Percentiles rank a stretch among this genome's conserved stretches.
Evolutionary conservation across 2,329 filamentous ascomycete genomes (phyloP).

Genomic region (Arthrinium phaeospermum): DNA sequence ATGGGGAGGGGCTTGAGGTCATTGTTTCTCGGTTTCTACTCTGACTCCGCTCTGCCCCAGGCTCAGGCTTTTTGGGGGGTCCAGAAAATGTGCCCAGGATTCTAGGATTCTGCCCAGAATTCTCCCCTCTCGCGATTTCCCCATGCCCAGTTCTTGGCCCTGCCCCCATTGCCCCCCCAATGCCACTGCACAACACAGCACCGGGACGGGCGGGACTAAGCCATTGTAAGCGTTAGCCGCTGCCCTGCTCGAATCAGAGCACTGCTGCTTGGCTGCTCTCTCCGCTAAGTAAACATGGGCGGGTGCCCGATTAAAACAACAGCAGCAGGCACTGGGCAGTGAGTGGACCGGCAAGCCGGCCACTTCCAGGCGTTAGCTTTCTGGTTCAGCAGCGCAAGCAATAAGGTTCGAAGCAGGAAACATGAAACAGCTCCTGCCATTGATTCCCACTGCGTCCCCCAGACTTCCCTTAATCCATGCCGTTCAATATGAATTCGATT

Average conservation of each 20-base stretch:
- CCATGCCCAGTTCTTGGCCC: not conserved
- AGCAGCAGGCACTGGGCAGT: not conserved
- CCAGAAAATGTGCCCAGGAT: constrained; percentile 1
- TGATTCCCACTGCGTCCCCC: not conserved
- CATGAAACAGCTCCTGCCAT: constrained; percentile 9
- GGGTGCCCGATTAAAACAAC: not conserved
- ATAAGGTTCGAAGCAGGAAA: constrained; percentile 16
- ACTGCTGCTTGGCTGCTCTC: not conserved
- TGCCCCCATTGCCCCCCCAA: not conserved
- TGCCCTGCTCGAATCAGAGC: not conserved
- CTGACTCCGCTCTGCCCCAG: constrained; percentile 10
- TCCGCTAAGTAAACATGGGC: not conserved
- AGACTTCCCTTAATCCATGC: not conserved
- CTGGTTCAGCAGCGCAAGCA: not conserved
- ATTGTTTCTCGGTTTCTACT: not conserved
- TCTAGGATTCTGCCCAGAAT: not conserved
- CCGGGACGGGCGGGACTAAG: not conserved
- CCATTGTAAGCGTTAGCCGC: not conserved
- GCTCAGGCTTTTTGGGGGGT: not conserved
- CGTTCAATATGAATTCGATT: not conserved
- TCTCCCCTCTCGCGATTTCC: not conserved
- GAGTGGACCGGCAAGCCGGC: not conserved
- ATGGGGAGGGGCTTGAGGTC: not conserved
- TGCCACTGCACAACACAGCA: not conserved
- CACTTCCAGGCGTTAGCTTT: not conserved